These are phyloP conservation scores for Crithidia brevicula DNA, from an alignment of 208 protist species.

Conservation along the genomic window DNA sequence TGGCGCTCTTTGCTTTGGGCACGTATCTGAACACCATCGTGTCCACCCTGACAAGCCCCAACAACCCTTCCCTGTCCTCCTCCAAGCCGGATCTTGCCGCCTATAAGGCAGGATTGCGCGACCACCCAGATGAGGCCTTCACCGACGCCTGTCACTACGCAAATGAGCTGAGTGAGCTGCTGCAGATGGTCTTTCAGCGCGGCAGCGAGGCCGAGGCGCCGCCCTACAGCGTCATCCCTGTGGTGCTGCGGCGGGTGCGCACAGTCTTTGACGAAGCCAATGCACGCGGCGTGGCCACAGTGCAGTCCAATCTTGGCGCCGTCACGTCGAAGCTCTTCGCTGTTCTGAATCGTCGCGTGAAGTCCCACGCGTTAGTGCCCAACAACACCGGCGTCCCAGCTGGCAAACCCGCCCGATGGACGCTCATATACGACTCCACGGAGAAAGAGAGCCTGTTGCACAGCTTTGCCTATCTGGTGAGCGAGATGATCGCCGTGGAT, in stretches of 20 bases:
- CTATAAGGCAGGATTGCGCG: constrained; percentile 37
- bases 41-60: constrained; percentile 12
- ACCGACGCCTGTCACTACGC: constrained; percentile 59
- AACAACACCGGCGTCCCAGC: background rate
- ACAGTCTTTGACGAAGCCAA: constrained; percentile 68
- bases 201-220: constrained; percentile 17
- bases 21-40: constrained; percentile 68
- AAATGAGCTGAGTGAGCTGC: constrained; percentile 49
- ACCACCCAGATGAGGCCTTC: constrained; percentile 34
- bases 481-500: constrained; percentile 65
- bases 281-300: constrained; percentile 37
- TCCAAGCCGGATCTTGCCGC: constrained; percentile 17
- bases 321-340: constrained; percentile 64
- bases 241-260: constrained; percentile 61
- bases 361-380: constrained; percentile 16
- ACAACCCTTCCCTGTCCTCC: background rate
- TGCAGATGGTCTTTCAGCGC: constrained; percentile 39
- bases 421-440: constrained; percentile 26
- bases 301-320: constrained; percentile 52
- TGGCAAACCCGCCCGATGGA: constrained; percentile 5
- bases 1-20: constrained; percentile 64
- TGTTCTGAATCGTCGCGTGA: constrained; percentile 51
- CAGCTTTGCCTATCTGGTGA: constrained; percentile 60
- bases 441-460: constrained; percentile 44
- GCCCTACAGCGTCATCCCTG: constrained; percentile 66